Evolutionary conservation across 1,139 yeast genomes (phyloP).

Genomic region (Protomyces macrosporus): DNA sequence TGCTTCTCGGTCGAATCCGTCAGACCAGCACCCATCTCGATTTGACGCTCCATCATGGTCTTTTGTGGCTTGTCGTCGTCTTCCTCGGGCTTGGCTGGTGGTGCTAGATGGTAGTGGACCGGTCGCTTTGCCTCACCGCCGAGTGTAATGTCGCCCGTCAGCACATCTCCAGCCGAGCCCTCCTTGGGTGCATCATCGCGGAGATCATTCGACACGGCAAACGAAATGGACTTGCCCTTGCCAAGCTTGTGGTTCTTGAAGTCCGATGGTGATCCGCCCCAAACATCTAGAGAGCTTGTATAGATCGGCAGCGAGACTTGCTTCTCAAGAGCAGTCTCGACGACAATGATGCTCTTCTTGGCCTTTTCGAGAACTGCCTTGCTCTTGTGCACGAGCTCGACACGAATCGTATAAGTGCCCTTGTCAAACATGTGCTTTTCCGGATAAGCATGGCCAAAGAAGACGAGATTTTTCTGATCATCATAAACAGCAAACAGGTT

Average conservation of each 20-base stretch:
- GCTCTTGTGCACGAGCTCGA: slow-evolving; percentile 25
- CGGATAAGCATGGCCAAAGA: slow-evolving; percentile 25
- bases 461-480: slow-evolving; percentile 26
- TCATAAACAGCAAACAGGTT: slow-evolving; percentile 25
- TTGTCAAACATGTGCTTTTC: slow-evolving; percentile 23
- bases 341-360: slow-evolving; percentile 16
- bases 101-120: slow-evolving; percentile 1
- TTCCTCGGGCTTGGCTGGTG: slow-evolving; percentile 11
- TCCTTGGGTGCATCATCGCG: slow-evolving; percentile 25
- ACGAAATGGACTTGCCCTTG: slow-evolving; percentile 3
- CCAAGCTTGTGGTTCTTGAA: slow-evolving; percentile 17
- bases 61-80: slow-evolving; percentile 8
- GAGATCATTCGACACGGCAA: slow-evolving; percentile 25
- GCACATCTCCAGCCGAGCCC: slow-evolving; percentile 18
- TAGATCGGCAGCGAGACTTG: slow-evolving; percentile 25
- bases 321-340: slow-evolving; percentile 24
- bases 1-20: slow-evolving; percentile 24
- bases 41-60: slow-evolving; percentile 24
- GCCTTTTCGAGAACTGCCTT: slow-evolving; percentile 19
- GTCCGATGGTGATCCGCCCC: slow-evolving; percentile 20
- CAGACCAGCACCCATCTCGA: slow-evolving; percentile 25
- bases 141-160: slow-evolving; percentile 24
- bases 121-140: slow-evolving; percentile 7
- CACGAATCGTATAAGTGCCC: slow-evolving; percentile 17
- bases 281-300: slow-evolving; percentile 23